A percentile compares a stretch with the other conserved stretches of the same genome.
Evolutionary conservation across 2,329 filamentous ascomycete species (phyloP).

Genomic region (Diplodia scrobiculata): DNA sequence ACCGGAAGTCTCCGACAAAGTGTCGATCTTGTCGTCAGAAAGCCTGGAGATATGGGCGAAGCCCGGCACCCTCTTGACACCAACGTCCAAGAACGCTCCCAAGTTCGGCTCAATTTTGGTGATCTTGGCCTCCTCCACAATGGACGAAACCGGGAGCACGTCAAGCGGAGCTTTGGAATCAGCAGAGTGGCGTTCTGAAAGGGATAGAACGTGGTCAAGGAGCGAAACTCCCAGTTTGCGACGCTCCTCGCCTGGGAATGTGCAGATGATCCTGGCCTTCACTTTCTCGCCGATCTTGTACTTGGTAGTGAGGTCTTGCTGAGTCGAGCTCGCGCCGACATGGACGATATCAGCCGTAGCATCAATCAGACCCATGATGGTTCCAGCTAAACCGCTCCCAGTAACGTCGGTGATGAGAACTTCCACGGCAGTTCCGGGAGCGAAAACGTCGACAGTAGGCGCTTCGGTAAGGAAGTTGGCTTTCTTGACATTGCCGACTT

Average conservation of each 20-base stretch:
- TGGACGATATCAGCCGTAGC: conserved; percentile 89
- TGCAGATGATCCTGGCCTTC: conserved; percentile 84
- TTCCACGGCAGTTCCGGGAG: conserved; percentile 89
- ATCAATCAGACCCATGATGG: conserved; percentile 88
- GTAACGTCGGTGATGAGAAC: conserved; percentile 77
- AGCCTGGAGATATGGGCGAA: conserved; percentile 95
- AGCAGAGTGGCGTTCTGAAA: conserved; percentile 52
- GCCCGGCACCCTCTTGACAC: conserved; percentile 67
- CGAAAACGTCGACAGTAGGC: conserved; percentile 83
- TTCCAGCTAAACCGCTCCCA: conserved; percentile 75
- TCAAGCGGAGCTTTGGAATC: conserved; percentile 57
- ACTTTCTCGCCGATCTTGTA: conserved; percentile 83
- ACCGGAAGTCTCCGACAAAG: conserved; percentile 73
- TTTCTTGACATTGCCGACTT: conserved; percentile 67
- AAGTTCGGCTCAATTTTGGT: conserved; percentile 76
- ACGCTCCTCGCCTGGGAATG: conserved; percentile 74
- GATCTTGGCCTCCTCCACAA: conserved; percentile 76
- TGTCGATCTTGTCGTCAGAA: conserved; percentile 85
- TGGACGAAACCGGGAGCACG: conserved; percentile 69
- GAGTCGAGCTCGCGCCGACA: conserved; percentile 72
- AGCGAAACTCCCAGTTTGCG: conserved; percentile 87
- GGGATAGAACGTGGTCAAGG: conserved; percentile 75
- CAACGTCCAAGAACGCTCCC: conserved; percentile 78
- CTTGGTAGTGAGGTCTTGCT: conserved; percentile 70
- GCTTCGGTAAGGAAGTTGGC: conserved; percentile 70